Evolutionary conservation across 371 early-diverging fungal species (phyloP).

Genomic region (Haplosporangium sp.): DNA sequence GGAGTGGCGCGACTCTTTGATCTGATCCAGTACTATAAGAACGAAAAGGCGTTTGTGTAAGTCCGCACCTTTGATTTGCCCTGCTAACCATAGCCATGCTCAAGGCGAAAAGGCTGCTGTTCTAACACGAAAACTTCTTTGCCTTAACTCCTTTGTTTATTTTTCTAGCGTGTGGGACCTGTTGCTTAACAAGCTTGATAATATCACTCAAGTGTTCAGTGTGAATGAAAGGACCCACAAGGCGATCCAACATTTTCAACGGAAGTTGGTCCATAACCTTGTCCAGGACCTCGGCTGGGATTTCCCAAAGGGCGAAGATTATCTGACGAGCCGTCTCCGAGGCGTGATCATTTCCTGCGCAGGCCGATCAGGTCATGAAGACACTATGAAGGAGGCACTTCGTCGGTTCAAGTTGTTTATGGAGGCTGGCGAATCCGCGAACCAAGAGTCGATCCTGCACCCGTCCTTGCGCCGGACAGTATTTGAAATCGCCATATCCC

Average conservation of each 20-base stretch:
- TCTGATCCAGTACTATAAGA: constrained; percentile 65
- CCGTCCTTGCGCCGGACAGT: constrained; percentile 85
- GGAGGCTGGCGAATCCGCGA: constrained; percentile 45
- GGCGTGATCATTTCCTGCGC: constrained; percentile 56
- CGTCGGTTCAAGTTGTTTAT: constrained; percentile 67
- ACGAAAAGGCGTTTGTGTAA: constrained; percentile 68
- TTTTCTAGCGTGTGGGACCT: constrained; percentile 5
- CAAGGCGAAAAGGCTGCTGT: not conserved
- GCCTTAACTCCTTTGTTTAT: no score
- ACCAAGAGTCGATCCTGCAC: constrained; percentile 68
- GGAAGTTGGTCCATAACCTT: constrained; percentile 15
- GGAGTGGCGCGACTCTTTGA: constrained; percentile 61
- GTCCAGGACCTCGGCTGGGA: constrained; percentile 30
- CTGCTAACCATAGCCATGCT: not conserved
- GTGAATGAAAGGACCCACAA: constrained; percentile 8
- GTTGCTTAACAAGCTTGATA: constrained; percentile 10
- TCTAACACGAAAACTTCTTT: no score
- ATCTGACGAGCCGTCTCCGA: constrained; percentile 54
- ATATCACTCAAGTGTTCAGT: constrained; percentile 7
- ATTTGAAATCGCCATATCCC: constrained; percentile 73
- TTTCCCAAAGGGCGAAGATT: constrained; percentile 22
- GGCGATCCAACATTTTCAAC: constrained; percentile 1
- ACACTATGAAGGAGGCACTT: constrained; percentile 63
- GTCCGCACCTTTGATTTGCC: not conserved
- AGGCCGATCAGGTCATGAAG: constrained; percentile 54